Conservation (phyloP, 148 eudicot genomes). For the Amaranthus hypochondriacus region DNA sequence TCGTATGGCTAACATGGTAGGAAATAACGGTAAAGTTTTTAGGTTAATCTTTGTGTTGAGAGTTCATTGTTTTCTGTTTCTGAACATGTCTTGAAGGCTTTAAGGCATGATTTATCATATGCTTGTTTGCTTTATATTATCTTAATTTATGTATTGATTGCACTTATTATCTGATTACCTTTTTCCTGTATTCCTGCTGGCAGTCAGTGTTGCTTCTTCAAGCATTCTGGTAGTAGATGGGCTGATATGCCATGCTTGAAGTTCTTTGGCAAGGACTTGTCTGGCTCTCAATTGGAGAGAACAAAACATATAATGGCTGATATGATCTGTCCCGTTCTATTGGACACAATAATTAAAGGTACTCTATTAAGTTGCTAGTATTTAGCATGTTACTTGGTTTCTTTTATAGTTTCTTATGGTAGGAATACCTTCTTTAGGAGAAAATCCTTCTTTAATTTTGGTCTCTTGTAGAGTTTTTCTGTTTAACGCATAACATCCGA, state of each 20-base stretch:
- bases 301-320: slow-evolving; percentile 63
- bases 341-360: slow-evolving; percentile 90
- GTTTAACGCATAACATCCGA: background rate
- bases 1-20: too few species aligned
- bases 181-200: slow-evolving; percentile 15
- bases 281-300: slow-evolving; percentile 52
- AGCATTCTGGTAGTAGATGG: slow-evolving; percentile 39
- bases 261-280: slow-evolving; percentile 67
- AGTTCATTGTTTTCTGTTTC: too few species aligned
- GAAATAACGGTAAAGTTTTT: too few species aligned
- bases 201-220: slow-evolving; percentile 82
- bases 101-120: background rate
- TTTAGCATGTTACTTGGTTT: background rate
- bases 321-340: slow-evolving; percentile 60
- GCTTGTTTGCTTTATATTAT: background rate
- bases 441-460: background rate
- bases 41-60: too few species aligned
- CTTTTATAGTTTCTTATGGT: background rate
- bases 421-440: background rate
- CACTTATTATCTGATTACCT: slow-evolving; percentile 3
- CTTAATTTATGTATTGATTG: background rate
- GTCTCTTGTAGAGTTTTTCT: background rate
- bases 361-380: background rate
- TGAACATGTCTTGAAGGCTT: too few species aligned
- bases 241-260: slow-evolving; percentile 68